Evolutionary conservation across 2,329 filamentous ascomycete species (phyloP), one percentile per base, ranked within the genome.

Genomic region (Cladosporium colombiae): DNA sequence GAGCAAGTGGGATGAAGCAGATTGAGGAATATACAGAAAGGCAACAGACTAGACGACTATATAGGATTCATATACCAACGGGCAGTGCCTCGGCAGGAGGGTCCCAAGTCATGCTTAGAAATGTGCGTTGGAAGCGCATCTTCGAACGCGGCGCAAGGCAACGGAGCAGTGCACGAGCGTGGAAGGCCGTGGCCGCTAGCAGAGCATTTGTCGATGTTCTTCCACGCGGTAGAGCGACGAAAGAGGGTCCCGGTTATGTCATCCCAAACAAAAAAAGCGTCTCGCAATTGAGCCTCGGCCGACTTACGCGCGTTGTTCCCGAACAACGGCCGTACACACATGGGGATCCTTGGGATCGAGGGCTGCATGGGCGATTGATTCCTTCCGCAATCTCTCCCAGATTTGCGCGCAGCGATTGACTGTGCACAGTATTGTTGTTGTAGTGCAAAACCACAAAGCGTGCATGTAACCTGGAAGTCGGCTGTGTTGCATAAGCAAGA

Each of bases 91-190:
- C 61, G 61, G 60, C 31, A 31, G n/a, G 27, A 37, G 46, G 44
- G 49, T 50, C 29, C 64, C 27, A 44, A 46, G 64, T 21, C 33
- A 33, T 65, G 57, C 31, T 66, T 56, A 53, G 50, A 53, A 62
- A 56, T 56, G 35, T 21, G 33, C 40, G 27, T 57, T 53, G 55
- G 14, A 57, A 49, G 7, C 16, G 7, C 25, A 40, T 27, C 33
- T 33, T 23, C n/a, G 16, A 27, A 25, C 18, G 46, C 37, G 25
- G 46, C 33, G 52, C 33, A 55, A 29, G 52, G 52, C 21, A 31
- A 35, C 46, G 57, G 64, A 62, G 57, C 64, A 65, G 46, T 61
- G 58, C 57, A 65, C 56, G 50, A 49, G 57, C 46, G 27, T 65
- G 58, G 58, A 62, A 50, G 14, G 44, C 21, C 29, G 11, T 55